These are phyloP conservation scores for Ceratorhiza oryzae-sativae DNA, from an alignment of 1,284 basidiomycete genomes.

Conservation along the genomic window DNA sequence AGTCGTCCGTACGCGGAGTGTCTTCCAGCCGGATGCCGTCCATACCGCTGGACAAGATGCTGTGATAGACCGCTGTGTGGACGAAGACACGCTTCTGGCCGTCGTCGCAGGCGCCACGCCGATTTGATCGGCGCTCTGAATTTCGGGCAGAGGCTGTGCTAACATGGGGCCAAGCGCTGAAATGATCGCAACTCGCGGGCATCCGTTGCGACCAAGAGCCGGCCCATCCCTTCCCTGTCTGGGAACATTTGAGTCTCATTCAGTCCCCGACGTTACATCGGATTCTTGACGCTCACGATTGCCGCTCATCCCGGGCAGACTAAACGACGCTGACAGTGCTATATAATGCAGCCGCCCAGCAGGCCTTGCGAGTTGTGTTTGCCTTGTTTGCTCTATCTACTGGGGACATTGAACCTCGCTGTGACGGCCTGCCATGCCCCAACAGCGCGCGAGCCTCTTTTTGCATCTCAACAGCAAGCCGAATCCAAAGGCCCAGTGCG, in stretches of 20 bases:
- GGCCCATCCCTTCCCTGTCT: too few species aligned
- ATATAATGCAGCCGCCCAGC: not conserved
- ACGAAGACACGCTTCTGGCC: not conserved
- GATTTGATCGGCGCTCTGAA: not conserved
- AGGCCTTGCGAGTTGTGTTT: too few species aligned
- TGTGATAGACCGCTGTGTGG: not conserved
- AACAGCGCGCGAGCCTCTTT: slow-evolving; percentile 13
- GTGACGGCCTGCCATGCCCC: not conserved
- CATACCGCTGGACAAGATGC: slow-evolving; percentile 43
- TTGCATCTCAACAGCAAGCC: slow-evolving; percentile 8
- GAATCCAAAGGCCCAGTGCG: slow-evolving; percentile 23
- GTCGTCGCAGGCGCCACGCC: not conserved
- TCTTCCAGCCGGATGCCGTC: slow-evolving; percentile 29
- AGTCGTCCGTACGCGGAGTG: slow-evolving; percentile 25
- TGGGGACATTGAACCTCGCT: not conserved
- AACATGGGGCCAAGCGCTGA: not conserved
- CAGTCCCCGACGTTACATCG: not conserved
- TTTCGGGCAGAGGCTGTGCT: slow-evolving; percentile 11
- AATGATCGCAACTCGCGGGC: not conserved
- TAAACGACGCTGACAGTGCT: not conserved
- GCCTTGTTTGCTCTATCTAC: not conserved
- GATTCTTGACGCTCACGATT: slow-evolving; percentile 1
- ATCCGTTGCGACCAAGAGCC: not conserved
- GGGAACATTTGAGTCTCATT: too few species aligned
- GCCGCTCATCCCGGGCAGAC: not conserved